Evolutionary conservation across 1,284 basidiomycete species (phyloP), one percentile per base, ranked within the genome.

Genomic region (Boletellus deceptivus): DNA sequence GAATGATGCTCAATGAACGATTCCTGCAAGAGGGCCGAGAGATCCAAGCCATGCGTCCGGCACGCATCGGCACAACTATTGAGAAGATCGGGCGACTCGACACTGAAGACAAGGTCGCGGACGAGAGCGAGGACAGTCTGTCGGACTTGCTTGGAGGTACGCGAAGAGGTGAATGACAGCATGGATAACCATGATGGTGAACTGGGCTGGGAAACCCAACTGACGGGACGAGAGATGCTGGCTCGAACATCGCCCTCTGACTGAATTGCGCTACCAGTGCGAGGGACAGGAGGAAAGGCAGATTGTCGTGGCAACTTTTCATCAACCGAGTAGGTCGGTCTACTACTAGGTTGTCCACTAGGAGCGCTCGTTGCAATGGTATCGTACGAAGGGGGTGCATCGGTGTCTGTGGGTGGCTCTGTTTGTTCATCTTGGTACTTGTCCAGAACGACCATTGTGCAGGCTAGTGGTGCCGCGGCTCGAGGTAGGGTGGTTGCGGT

Each of bases 1-100:
- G 80, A 80, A 56, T 82, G 82, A 0, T 71, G 73, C 60, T 87
- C 85, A 43, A 87, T 79, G n/a, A 69, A 79, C 37, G 69, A 74
- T 37, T 85, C 80, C 58, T 87, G 85, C 8, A 87, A 64, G 31
- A 87, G 63, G 0, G 69, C 55, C 0, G 78, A 65, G 27, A 80
- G 64, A 16, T 74, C 67, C 16, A 81, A 51, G 22, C 59, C 59
- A 25, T 73, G 72, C 0, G 67, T 57, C 16, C 55, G 57, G 55
- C 79, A 82, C 1, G 75, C 75, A 24, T 73, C 73, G 17, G 65
- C 63, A 57, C 80, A 82, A 45, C 72, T 75, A 29, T 72, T 63
- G 22, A 82, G 68, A 14, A 80, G 69, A 27, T 59, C 31, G n/a
- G 60, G 53, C n/a, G 62, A 59, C 4, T 59, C 54, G 1, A 57